phyloP scores from a whole-genome alignment of 345 rosid genomes.

The Salix arbutifolia region DNA sequence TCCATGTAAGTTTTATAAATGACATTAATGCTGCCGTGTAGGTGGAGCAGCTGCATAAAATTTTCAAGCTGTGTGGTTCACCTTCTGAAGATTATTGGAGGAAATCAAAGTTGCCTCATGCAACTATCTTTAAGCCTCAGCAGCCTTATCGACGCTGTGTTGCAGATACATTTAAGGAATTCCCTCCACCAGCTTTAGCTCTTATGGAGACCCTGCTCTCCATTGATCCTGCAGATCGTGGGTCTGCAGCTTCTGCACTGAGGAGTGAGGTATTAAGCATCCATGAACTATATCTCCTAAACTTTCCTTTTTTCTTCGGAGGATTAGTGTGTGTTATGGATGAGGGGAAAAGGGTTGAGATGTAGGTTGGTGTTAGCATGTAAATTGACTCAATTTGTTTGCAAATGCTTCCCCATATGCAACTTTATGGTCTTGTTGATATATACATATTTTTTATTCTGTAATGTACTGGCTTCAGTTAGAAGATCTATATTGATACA shows the following conservation, averaged over 20 bases:
- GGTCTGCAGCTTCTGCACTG: slow-evolving; percentile 76
- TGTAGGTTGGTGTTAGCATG: neutral
- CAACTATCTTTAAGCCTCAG: slow-evolving; percentile 94
- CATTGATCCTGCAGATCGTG: slow-evolving; percentile 88
- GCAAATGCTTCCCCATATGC: neutral
- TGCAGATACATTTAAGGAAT: slow-evolving; percentile 89
- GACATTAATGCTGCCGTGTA: slow-evolving; percentile 21
- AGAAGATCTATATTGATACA: neutral
- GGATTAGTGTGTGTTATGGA: no score
- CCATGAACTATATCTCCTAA: neutral
- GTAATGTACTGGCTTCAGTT: neutral
- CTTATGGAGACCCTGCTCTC: slow-evolving; percentile 88
- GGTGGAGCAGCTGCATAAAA: slow-evolving; percentile 99
- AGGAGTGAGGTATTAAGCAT: slow-evolving; percentile 64
- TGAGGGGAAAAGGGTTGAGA: no score
- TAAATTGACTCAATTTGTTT: neutral
- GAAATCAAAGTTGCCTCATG: slow-evolving; percentile 94
- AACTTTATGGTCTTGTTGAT: neutral
- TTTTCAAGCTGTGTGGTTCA: slow-evolving; percentile 96
- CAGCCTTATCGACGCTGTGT: slow-evolving; percentile 92
- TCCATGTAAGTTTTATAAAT: neutral
- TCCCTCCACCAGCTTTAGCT: slow-evolving; percentile 74
- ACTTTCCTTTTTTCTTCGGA: neutral
- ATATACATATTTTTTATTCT: neutral
- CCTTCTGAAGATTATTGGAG: slow-evolving; percentile 95